phyloP scores from a whole-genome alignment of 2,329 filamentous ascomycete species.

The Paraphaeosphaeria sporulosa region DNA sequence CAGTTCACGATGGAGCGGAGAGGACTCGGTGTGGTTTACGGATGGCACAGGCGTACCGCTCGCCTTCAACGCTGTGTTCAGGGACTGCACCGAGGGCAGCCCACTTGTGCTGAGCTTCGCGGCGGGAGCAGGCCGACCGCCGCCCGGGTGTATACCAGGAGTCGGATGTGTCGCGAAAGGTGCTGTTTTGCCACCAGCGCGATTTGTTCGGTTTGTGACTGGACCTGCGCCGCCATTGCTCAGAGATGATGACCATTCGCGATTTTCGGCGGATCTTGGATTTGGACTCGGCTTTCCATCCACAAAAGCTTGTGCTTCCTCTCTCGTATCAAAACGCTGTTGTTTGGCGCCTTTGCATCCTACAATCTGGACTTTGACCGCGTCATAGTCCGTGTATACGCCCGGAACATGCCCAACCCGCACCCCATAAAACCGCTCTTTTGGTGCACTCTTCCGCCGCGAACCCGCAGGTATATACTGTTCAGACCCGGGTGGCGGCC shows the following conservation, averaged over 20 bases:
- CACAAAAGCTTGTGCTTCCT: slow-evolving; percentile 7
- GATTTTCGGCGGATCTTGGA: neutral
- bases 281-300: neutral
- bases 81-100: slow-evolving; percentile 27
- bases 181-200: neutral
- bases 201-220: neutral
- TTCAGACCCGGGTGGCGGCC: neutral
- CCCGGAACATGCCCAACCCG: slow-evolving; percentile 7
- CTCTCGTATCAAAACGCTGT: neutral
- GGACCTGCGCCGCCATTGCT: neutral
- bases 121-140: neutral
- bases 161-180: neutral
- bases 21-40: neutral
- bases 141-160: neutral
- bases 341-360: slow-evolving; percentile 2
- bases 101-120: slow-evolving; percentile 8
- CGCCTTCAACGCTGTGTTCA: slow-evolving; percentile 30
- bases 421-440: slow-evolving; percentile 1
- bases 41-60: slow-evolving; percentile 16
- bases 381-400: neutral
- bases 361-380: neutral
- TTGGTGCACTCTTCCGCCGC: neutral
- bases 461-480: neutral
- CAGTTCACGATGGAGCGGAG: slow-evolving; percentile 18
- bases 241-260: neutral